Evolutionary conservation across 2,329 filamentous ascomycete species (phyloP).

Genomic region (Alternaria sp.): DNA sequence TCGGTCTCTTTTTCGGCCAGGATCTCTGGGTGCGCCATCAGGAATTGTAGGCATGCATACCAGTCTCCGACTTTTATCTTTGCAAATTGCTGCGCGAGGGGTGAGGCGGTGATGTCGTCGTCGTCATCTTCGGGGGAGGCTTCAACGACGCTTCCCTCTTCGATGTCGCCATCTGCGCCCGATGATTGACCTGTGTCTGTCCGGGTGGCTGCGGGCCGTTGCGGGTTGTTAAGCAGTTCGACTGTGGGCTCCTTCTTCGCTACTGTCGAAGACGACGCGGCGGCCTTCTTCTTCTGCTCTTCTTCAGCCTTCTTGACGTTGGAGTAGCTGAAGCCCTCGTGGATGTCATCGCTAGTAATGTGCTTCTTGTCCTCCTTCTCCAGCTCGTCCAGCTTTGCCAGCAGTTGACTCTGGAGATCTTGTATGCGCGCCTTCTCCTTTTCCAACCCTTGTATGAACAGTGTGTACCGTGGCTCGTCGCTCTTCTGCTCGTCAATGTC

Average conservation of each 20-base stretch:
- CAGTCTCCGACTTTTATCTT: slow-evolving; percentile 81
- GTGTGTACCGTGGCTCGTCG: slow-evolving; percentile 70
- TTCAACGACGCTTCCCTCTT: slow-evolving; percentile 59
- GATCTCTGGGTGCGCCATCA: slow-evolving; percentile 79
- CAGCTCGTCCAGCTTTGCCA: slow-evolving; percentile 77
- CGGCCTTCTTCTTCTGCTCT: slow-evolving; percentile 22
- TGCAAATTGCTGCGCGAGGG: slow-evolving; percentile 81
- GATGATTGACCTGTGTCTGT: slow-evolving; percentile 60
- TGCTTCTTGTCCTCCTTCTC: slow-evolving; percentile 86
- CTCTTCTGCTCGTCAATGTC: slow-evolving; percentile 78
- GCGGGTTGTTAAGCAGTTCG: slow-evolving; percentile 78
- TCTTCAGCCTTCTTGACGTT: slow-evolving; percentile 64
- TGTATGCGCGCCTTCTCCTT: slow-evolving; percentile 80
- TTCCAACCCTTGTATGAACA: slow-evolving; percentile 80
- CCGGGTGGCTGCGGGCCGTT: slow-evolving; percentile 47
- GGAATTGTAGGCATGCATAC: slow-evolving; percentile 74
- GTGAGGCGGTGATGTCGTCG: slow-evolving; percentile 77
- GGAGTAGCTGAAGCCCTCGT: slow-evolving; percentile 90
- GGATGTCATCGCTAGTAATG: slow-evolving; percentile 91
- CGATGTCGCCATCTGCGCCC: slow-evolving; percentile 69
- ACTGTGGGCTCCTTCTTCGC: slow-evolving; percentile 49
- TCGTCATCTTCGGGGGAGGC: slow-evolving; percentile 56
- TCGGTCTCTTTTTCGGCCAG: slow-evolving; percentile 88
- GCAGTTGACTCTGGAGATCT: slow-evolving; percentile 77
- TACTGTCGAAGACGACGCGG: slow-evolving; percentile 36